A percentile compares a stretch with the other conserved stretches of the same genome.
phyloP scores from a whole-genome alignment of 2,329 filamentous ascomycete species.

The Sarocladium oryzae region DNA sequence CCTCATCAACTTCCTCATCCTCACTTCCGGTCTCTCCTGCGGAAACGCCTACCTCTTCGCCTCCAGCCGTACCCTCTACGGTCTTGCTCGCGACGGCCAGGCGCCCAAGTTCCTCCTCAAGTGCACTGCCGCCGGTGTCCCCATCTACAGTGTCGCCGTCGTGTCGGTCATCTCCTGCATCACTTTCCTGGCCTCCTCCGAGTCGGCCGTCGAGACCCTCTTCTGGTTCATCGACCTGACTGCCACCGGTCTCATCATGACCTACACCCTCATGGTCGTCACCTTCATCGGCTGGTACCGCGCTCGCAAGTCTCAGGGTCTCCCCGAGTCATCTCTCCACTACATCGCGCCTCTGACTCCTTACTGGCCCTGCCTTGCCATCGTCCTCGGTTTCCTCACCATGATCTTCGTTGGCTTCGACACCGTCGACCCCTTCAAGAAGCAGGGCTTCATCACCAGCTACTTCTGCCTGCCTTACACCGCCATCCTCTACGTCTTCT shows the following conservation, averaged over 20 bases:
- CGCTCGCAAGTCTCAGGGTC: constrained; percentile 42
- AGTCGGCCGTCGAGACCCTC: constrained; percentile 39
- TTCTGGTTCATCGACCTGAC: constrained; percentile 49
- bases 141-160: constrained; percentile 44
- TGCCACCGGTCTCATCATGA: constrained; percentile 50
- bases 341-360: constrained; percentile 46
- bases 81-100: constrained; percentile 39
- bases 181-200: constrained; percentile 43
- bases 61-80: constrained; percentile 38
- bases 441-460: constrained; percentile 42
- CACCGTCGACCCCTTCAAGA: constrained; percentile 43
- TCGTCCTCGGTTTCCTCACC: constrained; percentile 39
- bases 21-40: constrained; percentile 41
- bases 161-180: constrained; percentile 42
- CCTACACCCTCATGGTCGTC: constrained; percentile 40
- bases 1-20: constrained; percentile 54
- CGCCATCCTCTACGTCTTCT: constrained; percentile 52
- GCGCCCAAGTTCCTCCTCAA: constrained; percentile 44
- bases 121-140: constrained; percentile 53
- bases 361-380: constrained; percentile 42
- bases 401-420: constrained; percentile 53
- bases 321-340: constrained; percentile 38
- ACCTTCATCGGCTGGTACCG: constrained; percentile 39
- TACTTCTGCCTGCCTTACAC: constrained; percentile 50
- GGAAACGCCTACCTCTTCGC: constrained; percentile 44